These are phyloP conservation scores for Cutaneotrichosporon cutaneum DNA, from an alignment of 1,284 basidiomycete species.

Conservation along the genomic window DNA sequence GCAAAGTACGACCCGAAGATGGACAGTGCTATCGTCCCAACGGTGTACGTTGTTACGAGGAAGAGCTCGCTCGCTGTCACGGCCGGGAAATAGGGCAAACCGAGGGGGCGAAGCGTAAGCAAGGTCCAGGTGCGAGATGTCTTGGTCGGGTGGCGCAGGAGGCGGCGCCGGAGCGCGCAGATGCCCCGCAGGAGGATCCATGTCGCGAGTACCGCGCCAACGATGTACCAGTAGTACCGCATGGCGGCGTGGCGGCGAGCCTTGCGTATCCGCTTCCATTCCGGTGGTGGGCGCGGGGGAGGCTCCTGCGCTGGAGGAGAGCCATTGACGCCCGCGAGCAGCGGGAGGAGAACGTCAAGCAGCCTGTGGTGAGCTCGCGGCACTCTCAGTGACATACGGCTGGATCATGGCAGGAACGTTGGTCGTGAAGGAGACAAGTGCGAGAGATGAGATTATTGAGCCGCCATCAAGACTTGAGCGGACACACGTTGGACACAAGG, in stretches of 20 bases:
- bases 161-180: background rate
- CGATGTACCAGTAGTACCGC: conserved; percentile 9
- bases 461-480: background rate
- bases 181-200: background rate
- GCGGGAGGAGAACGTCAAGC: background rate
- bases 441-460: background rate
- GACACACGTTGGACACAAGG: background rate
- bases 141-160: background rate
- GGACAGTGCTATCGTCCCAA: conserved; percentile 1
- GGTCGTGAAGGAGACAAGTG: background rate
- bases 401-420: background rate
- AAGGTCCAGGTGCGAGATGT: background rate
- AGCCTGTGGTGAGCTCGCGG: background rate
- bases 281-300: background rate
- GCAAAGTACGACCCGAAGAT: conserved; percentile 5
- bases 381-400: background rate
- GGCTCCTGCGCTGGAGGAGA: background rate
- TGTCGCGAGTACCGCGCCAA: background rate
- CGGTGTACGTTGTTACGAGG: background rate
- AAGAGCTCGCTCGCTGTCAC: background rate
- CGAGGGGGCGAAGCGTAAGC: background rate
- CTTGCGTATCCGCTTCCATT: conserved; percentile 3
- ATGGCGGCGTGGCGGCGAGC: conserved; percentile 5
- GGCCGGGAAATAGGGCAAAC: background rate
- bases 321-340: background rate